Conservation (phyloP, 306 rosid genomes). For the Quercus rubra region DNA sequence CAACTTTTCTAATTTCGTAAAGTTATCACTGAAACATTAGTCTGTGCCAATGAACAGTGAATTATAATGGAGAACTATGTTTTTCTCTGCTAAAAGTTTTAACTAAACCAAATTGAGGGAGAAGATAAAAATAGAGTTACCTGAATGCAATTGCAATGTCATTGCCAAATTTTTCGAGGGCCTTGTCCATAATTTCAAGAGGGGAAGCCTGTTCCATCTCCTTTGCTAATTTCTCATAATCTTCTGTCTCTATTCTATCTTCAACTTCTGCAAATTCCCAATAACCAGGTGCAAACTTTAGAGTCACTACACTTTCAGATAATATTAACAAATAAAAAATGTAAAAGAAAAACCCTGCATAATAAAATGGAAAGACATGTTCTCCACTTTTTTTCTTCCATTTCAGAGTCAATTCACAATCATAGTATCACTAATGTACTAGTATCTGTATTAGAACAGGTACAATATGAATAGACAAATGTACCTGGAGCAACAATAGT, state of each 20-base stretch:
- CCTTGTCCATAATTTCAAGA: slow-evolving; percentile 70
- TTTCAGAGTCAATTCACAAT: not conserved
- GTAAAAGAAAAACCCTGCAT: not conserved
- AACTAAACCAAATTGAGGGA: not conserved
- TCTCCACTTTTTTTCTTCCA: not conserved
- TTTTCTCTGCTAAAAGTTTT: not conserved
- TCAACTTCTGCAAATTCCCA: slow-evolving; percentile 51
- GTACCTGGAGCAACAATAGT: slow-evolving; percentile 48
- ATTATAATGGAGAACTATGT: not conserved
- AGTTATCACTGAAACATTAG: not conserved
- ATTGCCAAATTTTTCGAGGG: slow-evolving; percentile 66
- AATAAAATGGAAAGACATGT: not conserved
- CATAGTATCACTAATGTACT: not conserved
- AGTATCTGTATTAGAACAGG: not conserved
- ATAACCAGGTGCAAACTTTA: not conserved
- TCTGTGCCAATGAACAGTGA: not conserved
- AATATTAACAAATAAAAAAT: not conserved
- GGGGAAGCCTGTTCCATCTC: slow-evolving; percentile 72
- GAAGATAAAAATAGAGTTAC: slow-evolving; percentile 22
- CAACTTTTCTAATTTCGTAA: not conserved
- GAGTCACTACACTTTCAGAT: not conserved
- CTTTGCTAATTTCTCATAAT: slow-evolving; percentile 42
- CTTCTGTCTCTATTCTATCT: slow-evolving; percentile 44
- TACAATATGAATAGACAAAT: not conserved
- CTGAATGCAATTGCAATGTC: slow-evolving; percentile 91